Evolutionary conservation across 139 green algal genomes (phyloP).

Genomic region (Chlamydomonas asymmetrica): DNA sequence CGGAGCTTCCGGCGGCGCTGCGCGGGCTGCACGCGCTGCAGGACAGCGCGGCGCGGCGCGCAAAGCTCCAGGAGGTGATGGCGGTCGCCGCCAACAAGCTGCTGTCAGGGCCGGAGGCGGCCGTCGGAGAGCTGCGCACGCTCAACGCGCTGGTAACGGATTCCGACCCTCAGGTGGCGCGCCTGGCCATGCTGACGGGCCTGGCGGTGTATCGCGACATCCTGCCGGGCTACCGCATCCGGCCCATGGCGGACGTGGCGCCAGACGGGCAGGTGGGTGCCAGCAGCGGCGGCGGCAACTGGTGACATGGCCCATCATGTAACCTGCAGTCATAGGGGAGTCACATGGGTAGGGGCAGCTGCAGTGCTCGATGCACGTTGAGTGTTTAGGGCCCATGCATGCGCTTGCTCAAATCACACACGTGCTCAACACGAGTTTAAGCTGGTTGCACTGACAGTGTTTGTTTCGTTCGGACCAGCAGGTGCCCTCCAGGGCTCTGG

Average conservation of each 20-base stretch:
- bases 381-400: not conserved
- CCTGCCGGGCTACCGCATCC: slow-evolving; percentile 84
- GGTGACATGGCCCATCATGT: too few species aligned
- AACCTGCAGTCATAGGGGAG: too few species aligned
- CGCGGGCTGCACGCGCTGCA: slow-evolving; percentile 37
- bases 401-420: not conserved
- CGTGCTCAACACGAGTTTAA: too few species aligned
- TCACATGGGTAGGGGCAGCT: too few species aligned
- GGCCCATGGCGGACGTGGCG: slow-evolving; percentile 69
- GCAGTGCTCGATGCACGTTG: not conserved
- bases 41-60: slow-evolving; percentile 35
- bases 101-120: slow-evolving; percentile 71
- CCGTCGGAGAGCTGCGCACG: slow-evolving; percentile 33
- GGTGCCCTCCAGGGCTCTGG: too few species aligned
- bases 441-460: too few species aligned
- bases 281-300: not conserved
- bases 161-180: slow-evolving; percentile 46
- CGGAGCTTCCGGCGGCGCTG: slow-evolving; percentile 34
- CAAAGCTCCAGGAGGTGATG: slow-evolving; percentile 67
- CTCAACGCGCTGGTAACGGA: slow-evolving; percentile 26
- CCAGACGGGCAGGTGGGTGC: slow-evolving; percentile 49
- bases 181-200: slow-evolving; percentile 80
- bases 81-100: slow-evolving; percentile 69
- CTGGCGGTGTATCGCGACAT: slow-evolving; percentile 87
- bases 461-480: too few species aligned